These are phyloP conservation scores for Cercospora canescens DNA, from an alignment of 2,329 filamentous ascomycete species.

Conservation along the genomic window DNA sequence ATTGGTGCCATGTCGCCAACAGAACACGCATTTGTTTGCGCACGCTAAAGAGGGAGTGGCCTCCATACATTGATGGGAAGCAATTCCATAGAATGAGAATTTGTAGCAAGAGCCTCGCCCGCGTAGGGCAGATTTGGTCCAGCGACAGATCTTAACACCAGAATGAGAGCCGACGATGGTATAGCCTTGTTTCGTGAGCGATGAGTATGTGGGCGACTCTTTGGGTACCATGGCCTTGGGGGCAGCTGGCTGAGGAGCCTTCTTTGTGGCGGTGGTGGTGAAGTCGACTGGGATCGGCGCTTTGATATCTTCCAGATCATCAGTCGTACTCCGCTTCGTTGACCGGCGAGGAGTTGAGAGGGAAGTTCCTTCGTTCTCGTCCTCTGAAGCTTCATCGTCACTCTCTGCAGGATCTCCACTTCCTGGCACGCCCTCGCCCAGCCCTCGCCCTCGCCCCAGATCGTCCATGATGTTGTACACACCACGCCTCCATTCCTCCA, in stretches of 20 bases:
- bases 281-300: constrained; percentile 79
- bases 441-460: constrained; percentile 51
- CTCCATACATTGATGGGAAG: constrained; percentile 97
- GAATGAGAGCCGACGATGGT: constrained; percentile 93
- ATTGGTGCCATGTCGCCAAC: constrained; percentile 97
- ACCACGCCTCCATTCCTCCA: constrained; percentile 78
- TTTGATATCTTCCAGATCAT: constrained; percentile 79
- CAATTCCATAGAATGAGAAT: constrained; percentile 94
- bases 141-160: constrained; percentile 95
- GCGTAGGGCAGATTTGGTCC: constrained; percentile 95
- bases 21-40: constrained; percentile 98
- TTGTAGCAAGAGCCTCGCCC: constrained; percentile 97
- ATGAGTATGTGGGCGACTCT: constrained; percentile 81
- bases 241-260: constrained; percentile 46
- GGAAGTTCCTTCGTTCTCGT: constrained; percentile 42
- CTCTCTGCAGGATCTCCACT: constrained; percentile 85
- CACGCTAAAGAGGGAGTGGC: constrained; percentile 93
- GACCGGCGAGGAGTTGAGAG: constrained; percentile 40
- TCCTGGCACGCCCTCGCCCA: constrained; percentile 69
- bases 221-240: constrained; percentile 94
- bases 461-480: constrained; percentile 69
- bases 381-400: constrained; percentile 69
- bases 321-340: constrained; percentile 48
- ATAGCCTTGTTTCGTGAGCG: constrained; percentile 95
- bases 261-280: constrained; percentile 64